A percentile compares a stretch with the other conserved stretches of the same genome.
phyloP scores from a whole-genome alignment of 1,284 basidiomycete species.

The Moesziomyces sp. region DNA sequence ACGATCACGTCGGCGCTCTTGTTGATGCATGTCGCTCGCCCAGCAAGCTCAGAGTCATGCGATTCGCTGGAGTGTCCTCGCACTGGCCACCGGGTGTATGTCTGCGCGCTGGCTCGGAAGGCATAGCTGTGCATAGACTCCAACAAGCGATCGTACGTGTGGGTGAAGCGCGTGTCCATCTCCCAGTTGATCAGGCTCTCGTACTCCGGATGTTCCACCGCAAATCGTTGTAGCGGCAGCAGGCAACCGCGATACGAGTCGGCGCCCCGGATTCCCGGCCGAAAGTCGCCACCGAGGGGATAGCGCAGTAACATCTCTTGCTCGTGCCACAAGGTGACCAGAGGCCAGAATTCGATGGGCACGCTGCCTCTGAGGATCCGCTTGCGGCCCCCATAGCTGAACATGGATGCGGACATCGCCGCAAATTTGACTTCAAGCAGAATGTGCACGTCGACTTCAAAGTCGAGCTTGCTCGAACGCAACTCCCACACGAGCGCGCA shows the following conservation, averaged over 20 bases:
- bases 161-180: slow-evolving; percentile 29
- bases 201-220: slow-evolving; percentile 21
- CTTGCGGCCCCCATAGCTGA: slow-evolving; percentile 10
- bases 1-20: slow-evolving; percentile 22
- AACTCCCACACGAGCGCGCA: slow-evolving; percentile 32
- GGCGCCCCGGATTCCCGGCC: slow-evolving; percentile 16
- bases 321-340: slow-evolving; percentile 19
- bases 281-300: slow-evolving; percentile 22
- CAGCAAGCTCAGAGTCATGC: no score
- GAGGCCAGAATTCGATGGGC: slow-evolving; percentile 28
- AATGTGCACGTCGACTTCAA: slow-evolving; percentile 18
- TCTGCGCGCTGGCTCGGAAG: neutral
- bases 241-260: slow-evolving; percentile 32
- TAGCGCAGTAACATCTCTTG: slow-evolving; percentile 23
- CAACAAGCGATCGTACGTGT: slow-evolving; percentile 20
- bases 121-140: slow-evolving; percentile 10
- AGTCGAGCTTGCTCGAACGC: slow-evolving; percentile 10
- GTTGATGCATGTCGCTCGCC: neutral
- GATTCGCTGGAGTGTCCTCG: no score
- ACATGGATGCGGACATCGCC: slow-evolving; percentile 14
- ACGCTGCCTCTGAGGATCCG: slow-evolving; percentile 20
- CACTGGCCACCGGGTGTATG: slow-evolving; percentile 19
- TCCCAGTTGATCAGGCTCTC: slow-evolving; percentile 22
- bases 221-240: slow-evolving; percentile 21
- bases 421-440: slow-evolving; percentile 29